Evolutionary conservation across 345 rosid genomes (phyloP), one percentile per base, ranked within the genome.

Genomic region (Linum trigynum): DNA sequence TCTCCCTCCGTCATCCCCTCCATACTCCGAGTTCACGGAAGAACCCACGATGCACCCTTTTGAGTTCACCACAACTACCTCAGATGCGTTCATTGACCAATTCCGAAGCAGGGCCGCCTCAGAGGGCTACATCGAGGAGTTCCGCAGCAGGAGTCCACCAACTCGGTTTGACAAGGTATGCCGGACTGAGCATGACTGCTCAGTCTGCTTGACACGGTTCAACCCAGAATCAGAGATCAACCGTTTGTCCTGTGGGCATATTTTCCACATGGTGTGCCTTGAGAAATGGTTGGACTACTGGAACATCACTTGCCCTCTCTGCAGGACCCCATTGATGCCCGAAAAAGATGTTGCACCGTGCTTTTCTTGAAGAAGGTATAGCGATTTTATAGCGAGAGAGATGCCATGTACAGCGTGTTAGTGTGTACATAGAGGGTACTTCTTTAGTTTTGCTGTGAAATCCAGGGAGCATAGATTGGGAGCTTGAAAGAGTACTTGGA

Each of bases 241-340:
- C 72, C 72, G 69, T 70, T 74, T 88, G 69, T 74, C 78, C 4
- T 88, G 95, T 50, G 95, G 91, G 7, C 95, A 85, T 57, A 62
- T 82, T 72, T 88, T 85, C 67, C 95, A 88, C 65, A 88, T 81
- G 67, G 69, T 71, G 60, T 88, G 95, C 74, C 64, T 88, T 86
- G 95, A 88, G 79, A 85, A 88, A 65, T 88, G 95, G 91, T 60
- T 85, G 78, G 81, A 82, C 41, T 85, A 84, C 40, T 84, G 87
- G 85, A 88, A 88, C 67, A 64, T 81, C 48, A 88, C 95, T 10
- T 88, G 95, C 67, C 95, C 95, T 42, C 74, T 80, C 59, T 88
- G 91, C 83, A 74, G 95, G 86, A 79, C 84, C 36, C 87, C 87
- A 3, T 67, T 84, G 69, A 72, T 88, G 9, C 75, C 78, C 37